Evolutionary conservation across 352 stramenopile species (phyloP), one percentile per base, ranked within the genome.

Genomic region (Phytophthora hibernalis): DNA sequence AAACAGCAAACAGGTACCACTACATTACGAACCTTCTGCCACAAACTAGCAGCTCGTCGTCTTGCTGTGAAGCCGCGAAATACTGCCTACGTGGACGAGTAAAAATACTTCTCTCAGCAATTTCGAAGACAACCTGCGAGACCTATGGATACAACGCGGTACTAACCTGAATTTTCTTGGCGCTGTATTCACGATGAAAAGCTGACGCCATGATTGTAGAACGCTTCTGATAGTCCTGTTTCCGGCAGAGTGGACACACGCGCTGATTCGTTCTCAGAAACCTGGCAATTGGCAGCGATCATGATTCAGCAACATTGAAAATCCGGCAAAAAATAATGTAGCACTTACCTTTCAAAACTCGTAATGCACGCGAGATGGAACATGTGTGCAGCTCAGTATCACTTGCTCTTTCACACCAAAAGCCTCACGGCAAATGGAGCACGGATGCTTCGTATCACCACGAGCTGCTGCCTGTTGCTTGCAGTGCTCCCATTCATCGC

Each of bases 301-400:
- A 16, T 35, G 40, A 47, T 22, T 47, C 35, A 30, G 16, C 16
- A 22, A 21, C 16, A 22, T 38, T 50, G 16, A 22, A 22, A 53
- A 59, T 18, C 31, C 13, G 13, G 4, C 31, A 16, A 38, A 16
- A 8, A 38, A 38, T 13, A n/a, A 40, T 15, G 5, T 8, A 26
- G 8, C 35, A 24, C 38, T 2, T 35, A 85, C 83, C 85, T 69
- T 72, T 96, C 89, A 43, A 96, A 96, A 53, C 85, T 95, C 15
- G 83, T 71, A 49, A 96, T 82, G 60, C 89, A 96, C 21, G 79
- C 71, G 5, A 90, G 70, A 58, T 96, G 89, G 55, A 96, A 95
- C 53, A 94, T 85, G 74, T 96, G 83, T 91, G 63, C 89, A 96
- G 61, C 83, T 94, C 26, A 96, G 66, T 22, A 96, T 91, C 30